Evolutionary conservation across 2,329 filamentous ascomycete species (phyloP).

Genomic region (Chrysoporthe cubensis): DNA sequence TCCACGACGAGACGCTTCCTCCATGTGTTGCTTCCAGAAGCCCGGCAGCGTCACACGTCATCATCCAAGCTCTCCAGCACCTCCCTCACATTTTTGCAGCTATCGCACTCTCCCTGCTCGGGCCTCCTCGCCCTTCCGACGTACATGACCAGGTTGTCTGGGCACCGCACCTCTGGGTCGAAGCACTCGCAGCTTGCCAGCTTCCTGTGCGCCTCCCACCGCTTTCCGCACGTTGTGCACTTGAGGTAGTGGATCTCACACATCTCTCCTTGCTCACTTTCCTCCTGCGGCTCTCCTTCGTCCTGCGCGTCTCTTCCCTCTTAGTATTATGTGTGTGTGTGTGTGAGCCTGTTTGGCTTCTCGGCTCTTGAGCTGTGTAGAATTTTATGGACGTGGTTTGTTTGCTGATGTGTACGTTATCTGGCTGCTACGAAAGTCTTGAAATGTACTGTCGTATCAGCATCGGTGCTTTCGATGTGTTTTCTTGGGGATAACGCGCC

Average conservation of each 20-base stretch:
- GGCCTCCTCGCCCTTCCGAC: conserved; percentile 40
- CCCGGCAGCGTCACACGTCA: conserved; percentile 29
- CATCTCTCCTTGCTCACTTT: conserved; percentile 32
- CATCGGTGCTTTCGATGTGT: not conserved
- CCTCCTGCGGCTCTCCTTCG: not conserved
- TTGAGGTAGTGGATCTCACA: conserved; percentile 43
- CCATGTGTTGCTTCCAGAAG: not conserved
- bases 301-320: too few species aligned
- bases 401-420: not conserved
- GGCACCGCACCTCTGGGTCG: conserved; percentile 37
- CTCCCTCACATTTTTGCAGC: conserved; percentile 38
- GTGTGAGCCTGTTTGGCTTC: not conserved
- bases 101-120: conserved; percentile 39
- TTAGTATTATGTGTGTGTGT: not conserved
- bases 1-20: not conserved
- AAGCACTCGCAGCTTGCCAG: conserved; percentile 43
- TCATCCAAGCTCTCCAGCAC: conserved; percentile 36
- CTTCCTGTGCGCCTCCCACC: conserved; percentile 41
- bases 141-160: conserved; percentile 43
- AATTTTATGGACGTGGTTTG: not conserved
- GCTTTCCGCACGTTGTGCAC: conserved; percentile 38
- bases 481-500: not conserved
- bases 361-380: not conserved
- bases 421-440: not conserved
- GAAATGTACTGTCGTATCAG: not conserved